phyloP scores from a whole-genome alignment of 108 stramenopile species.

The Phaeodactylum tricornutum region DNA sequence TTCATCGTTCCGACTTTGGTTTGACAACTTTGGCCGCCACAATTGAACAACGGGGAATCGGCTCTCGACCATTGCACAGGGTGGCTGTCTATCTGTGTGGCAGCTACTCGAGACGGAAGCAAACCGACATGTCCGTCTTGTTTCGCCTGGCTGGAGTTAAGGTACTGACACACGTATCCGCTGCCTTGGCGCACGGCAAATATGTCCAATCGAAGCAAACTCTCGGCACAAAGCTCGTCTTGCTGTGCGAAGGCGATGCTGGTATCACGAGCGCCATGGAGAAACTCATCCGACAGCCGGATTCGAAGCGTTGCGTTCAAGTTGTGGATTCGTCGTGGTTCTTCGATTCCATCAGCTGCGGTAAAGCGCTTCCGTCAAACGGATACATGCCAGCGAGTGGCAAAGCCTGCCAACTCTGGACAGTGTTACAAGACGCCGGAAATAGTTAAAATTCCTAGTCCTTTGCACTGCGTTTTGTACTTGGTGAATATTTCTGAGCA shows the following conservation, averaged over 20 bases:
- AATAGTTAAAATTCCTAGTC: too few relatives aligned
- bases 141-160: constrained; percentile 53
- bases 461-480: too few relatives aligned
- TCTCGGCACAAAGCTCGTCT: too few relatives aligned
- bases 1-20: constrained; percentile 17
- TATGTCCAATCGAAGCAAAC: neutral
- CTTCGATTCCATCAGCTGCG: constrained; percentile 67
- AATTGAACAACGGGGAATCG: constrained; percentile 1
- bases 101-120: constrained; percentile 12
- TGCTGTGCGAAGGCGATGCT: constrained; percentile 47
- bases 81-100: constrained; percentile 42
- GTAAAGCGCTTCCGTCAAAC: too few relatives aligned
- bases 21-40: constrained; percentile 47
- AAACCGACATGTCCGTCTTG: constrained; percentile 38
- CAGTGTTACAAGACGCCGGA: too few relatives aligned
- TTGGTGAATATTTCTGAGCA: neutral
- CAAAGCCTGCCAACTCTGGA: too few relatives aligned
- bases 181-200: constrained; percentile 14
- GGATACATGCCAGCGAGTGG: too few relatives aligned
- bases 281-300: constrained; percentile 12
- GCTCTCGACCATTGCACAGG: constrained; percentile 10
- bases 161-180: constrained; percentile 24
- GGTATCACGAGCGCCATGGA: constrained; percentile 28
- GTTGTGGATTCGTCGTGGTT: constrained; percentile 61
- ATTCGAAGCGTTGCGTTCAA: constrained; percentile 8